phyloP scores from a whole-genome alignment of 1,284 basidiomycete genomes.

The Malassezia arunalokei region DNA sequence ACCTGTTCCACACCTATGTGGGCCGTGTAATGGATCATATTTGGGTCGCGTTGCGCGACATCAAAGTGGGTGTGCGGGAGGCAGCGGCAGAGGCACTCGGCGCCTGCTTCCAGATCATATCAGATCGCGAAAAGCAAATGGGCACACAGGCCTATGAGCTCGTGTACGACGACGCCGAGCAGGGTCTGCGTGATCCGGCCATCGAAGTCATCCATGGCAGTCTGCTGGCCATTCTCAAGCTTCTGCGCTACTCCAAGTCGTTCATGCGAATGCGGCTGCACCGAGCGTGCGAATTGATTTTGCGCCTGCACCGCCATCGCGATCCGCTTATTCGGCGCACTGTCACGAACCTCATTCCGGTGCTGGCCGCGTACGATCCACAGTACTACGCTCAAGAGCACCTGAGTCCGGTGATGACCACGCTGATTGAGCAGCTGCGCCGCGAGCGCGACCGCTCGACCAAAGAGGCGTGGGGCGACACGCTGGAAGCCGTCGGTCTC shows the following conservation, averaged over 20 bases:
- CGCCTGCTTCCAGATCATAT: constrained; percentile 43
- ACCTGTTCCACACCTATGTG: constrained; percentile 43
- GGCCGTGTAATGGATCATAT: constrained; percentile 39
- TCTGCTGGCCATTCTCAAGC: constrained; percentile 77
- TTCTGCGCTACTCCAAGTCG: constrained; percentile 84
- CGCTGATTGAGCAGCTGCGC: constrained; percentile 30
- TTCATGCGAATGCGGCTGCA: constrained; percentile 87
- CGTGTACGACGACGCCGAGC: constrained; percentile 67
- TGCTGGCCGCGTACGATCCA: constrained; percentile 41
- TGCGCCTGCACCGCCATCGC: constrained; percentile 76
- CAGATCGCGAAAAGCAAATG: constrained; percentile 42
- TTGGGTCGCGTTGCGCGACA: constrained; percentile 43
- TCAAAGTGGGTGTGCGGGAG: constrained; percentile 37
- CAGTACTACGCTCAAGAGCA: constrained; percentile 40
- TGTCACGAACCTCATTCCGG: constrained; percentile 36
- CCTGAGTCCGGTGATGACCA: constrained; percentile 35
- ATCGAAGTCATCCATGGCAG: constrained; percentile 86
- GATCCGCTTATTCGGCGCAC: constrained; percentile 72
- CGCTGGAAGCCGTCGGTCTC: constrained; percentile 92
- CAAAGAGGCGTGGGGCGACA: constrained; percentile 27
- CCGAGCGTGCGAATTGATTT: constrained; percentile 78
- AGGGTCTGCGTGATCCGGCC: constrained; percentile 66
- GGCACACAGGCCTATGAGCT: constrained; percentile 39
- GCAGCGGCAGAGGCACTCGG: constrained; percentile 44
- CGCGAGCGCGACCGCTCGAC: constrained; percentile 34